Evolutionary conservation across 371 early-diverging fungal genomes (phyloP).

Genomic region (Zychaea mexicana): DNA sequence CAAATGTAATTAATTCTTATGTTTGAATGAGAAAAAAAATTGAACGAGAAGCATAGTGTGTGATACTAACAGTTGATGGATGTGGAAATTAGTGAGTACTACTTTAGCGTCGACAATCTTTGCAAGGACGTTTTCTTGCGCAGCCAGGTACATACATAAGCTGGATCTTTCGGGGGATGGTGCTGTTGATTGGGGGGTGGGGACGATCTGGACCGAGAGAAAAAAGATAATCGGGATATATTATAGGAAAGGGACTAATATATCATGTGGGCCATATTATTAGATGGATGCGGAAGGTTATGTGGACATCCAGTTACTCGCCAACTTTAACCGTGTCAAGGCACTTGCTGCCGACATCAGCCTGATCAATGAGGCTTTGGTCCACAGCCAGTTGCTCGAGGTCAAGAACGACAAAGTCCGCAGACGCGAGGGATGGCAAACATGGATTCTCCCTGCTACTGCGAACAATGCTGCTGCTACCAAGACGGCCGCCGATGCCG

Average conservation of each 20-base stretch:
- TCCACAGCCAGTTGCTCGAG: constrained; percentile 56
- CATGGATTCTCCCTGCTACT: constrained; percentile 60
- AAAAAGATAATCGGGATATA: no score
- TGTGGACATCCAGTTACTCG: constrained; percentile 72
- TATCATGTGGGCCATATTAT: no score
- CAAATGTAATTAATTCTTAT: constrained; percentile 51
- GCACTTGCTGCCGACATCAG: constrained; percentile 63
- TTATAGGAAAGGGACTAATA: no score
- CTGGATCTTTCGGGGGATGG: no score
- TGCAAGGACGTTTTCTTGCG: constrained; percentile 94
- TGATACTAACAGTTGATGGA: constrained; percentile 7
- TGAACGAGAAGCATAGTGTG: neutral
- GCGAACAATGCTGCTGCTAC: constrained; percentile 16
- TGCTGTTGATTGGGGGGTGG: no score
- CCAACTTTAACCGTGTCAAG: constrained; percentile 88
- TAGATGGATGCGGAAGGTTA: constrained; percentile 85
- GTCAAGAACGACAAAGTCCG: constrained; percentile 61
- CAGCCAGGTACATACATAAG: constrained; percentile 61
- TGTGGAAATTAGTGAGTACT: constrained; percentile 68
- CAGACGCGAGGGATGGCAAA: constrained; percentile 75
- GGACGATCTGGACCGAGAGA: no score
- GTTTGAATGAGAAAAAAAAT: neutral
- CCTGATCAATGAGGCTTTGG: constrained; percentile 64
- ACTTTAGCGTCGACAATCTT: constrained; percentile 94
- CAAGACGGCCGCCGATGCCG: constrained; percentile 20